Evolutionary conservation across 352 stramenopile species (phyloP), one percentile per base, ranked within the genome.

Genomic region (Globisporangium carolinianum): DNA sequence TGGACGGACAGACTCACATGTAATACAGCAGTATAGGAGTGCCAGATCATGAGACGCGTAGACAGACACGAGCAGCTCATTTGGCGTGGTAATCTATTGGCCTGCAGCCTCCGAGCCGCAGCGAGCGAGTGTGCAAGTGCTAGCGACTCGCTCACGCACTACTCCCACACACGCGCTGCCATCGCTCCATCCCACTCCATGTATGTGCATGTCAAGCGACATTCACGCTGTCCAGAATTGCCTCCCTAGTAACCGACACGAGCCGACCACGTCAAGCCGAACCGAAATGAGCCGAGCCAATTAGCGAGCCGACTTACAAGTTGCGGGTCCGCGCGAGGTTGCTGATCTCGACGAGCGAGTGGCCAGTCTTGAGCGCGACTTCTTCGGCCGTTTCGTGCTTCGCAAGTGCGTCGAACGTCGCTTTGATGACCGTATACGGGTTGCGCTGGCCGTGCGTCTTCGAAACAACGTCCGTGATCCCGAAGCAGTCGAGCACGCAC

Each of bases 401-500:
- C 65, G 85, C 68, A 37, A 98, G 71, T 15, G 95, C 95, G 62
- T 98, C 92, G 67, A 98, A 98, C 35, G 93, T 98, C 14, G 95
- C 94, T 63, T 92, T 88, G 56, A 98, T 91, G 39, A 98, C 90
- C 71, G 94, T 97, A 72, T 95, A 98, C 37, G 88, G 87, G 78
- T 98, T 98, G 56, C 94, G 84, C 69, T 96, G 91, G 46, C 95
- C 95, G 71, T 97, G 83, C 57, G 83, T 89, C 73, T 98, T 98
- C 57, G 77, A 83, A 52, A 94, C 85, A 15, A 91, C 80, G 74
- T 98, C 92, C 50, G 84, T 94, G 66, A 98, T 97, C 51, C 95
- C 95, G 68, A 98, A 96, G 72, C 79, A 90, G 67, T 90, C 76
- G 15, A 92, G 67, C 69, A 89, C 83, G 68, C 83, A 92, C 12